phyloP scores from a whole-genome alignment of 257 asterid genomes.

The Scutellaria galericulata region DNA sequence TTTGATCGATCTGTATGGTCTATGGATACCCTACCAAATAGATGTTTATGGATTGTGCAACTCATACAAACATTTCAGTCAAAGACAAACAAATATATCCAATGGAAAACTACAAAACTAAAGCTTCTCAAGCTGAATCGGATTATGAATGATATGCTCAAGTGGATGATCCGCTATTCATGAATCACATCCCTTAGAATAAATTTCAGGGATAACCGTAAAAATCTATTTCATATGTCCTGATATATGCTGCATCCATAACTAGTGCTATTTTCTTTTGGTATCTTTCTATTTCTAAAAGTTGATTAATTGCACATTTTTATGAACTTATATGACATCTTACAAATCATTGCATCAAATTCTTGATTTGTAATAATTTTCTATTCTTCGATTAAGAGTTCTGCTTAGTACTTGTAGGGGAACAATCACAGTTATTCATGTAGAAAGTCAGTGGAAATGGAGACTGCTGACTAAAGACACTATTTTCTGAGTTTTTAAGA shows the following conservation, averaged over 20 bases:
- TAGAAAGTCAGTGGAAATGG: background rate
- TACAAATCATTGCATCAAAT: background rate
- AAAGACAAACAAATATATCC: background rate
- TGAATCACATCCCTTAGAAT: background rate
- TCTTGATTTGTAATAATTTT: background rate
- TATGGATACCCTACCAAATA: too few relatives aligned
- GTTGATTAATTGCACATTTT: background rate
- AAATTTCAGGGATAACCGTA: too few relatives aligned
- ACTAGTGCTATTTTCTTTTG: too few relatives aligned
- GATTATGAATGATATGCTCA: background rate
- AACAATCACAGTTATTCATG: background rate
- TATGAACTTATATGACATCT: background rate
- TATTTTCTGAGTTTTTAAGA: conserved; percentile 14
- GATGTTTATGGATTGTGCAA: too few relatives aligned
- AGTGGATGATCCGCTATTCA: background rate
- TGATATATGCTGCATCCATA: too few relatives aligned
- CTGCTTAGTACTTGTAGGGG: conserved; percentile 2
- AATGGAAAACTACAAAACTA: background rate
- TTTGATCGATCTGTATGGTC: background rate
- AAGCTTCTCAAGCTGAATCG: background rate
- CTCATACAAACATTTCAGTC: background rate
- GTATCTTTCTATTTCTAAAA: too few relatives aligned
- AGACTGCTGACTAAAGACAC: background rate
- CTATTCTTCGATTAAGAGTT: background rate
- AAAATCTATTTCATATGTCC: too few relatives aligned